Conservation (phyloP, 441 rosid species). For the Geranium incanum region DNA sequence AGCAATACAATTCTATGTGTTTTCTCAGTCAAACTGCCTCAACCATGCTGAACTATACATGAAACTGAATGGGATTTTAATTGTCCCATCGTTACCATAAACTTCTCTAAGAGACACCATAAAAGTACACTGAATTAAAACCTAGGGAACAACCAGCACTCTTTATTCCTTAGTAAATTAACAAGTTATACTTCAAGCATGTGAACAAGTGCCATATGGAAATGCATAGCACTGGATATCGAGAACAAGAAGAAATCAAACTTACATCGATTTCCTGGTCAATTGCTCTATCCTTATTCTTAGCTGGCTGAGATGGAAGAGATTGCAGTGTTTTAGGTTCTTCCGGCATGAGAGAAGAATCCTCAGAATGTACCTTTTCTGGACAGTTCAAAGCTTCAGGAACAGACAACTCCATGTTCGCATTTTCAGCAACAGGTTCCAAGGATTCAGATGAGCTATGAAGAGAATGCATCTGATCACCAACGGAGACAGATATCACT, state of each 20-base stretch:
- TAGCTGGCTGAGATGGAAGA: slow-evolving; percentile 18
- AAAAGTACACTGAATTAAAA: neutral
- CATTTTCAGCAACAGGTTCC: slow-evolving; percentile 17
- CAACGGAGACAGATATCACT: slow-evolving; percentile 1
- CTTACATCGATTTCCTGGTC: slow-evolving; percentile 23
- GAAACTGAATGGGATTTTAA: neutral
- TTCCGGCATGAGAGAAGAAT: slow-evolving; percentile 12
- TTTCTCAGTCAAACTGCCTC: slow-evolving; percentile 4
- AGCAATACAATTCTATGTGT: neutral
- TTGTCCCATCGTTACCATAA: neutral
- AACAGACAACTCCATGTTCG: slow-evolving; percentile 9
- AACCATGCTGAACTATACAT: neutral
- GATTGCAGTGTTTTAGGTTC: slow-evolving; percentile 10
- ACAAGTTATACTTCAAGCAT: neutral
- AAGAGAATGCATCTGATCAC: slow-evolving; percentile 17
- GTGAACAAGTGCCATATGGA: neutral
- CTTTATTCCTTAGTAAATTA: neutral
- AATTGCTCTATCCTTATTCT: slow-evolving; percentile 12
- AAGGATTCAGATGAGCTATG: slow-evolving; percentile 13
- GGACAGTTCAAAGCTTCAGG: slow-evolving; percentile 14
- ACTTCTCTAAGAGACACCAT: neutral
- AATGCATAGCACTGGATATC: neutral
- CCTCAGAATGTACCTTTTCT: slow-evolving; percentile 14
- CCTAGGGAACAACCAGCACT: neutral
- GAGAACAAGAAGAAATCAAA: slow-evolving; percentile 10